Base-by-base conservation (phyloP, 108 stramenopile genomes). In the Aurantiochytrium sp. region DNA sequence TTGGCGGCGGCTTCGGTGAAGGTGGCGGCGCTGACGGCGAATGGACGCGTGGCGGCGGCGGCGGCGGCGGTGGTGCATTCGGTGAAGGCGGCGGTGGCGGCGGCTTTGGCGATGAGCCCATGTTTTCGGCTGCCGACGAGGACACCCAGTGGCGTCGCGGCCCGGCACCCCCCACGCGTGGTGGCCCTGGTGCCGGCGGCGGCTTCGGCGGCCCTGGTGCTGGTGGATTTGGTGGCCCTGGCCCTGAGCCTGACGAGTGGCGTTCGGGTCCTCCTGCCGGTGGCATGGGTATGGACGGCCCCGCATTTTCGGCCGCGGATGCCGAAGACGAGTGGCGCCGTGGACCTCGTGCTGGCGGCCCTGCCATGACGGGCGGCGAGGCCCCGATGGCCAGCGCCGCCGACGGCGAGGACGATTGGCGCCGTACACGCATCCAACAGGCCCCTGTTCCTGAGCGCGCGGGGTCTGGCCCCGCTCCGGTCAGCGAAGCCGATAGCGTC, bases 101-200 rank as follows among this genome's bases (percentile, higher is more conserved):
- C 51, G 76, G 45, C 49, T n/a, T 72, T 16, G 76, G 49, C 45
- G 49, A 53, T 45, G 76, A 83, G 51, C 49, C 45, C 23, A 47
- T 53, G 76, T 83, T 83, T 45, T 83, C 76, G 2, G 76, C 76
- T 18, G 76, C 76, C 4, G 76, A 83, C 23, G 51, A 83, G 49
- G 76, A 83, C 76, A 53, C 45, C 10, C 76, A 83, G 76, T 83
- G 76, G 76, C 76, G 76, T 23, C 76, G 76, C 51, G 45, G 49
- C n/a, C 76, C 49, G 23, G 51, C 51, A 8, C 64, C 64, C 21
- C 64, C 64, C 35, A 28, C 64, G 64, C 64, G 42, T 16, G 55
- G 55, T 14, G 64, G 64, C 1, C 76, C 76, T 12, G 76, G 76
- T 83, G 72, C 2, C 72, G 72, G 72, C 72, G 72, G 72, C 72